phyloP scores from a whole-genome alignment of 345 rosid species.

The Crucihimalaya himalaica region DNA sequence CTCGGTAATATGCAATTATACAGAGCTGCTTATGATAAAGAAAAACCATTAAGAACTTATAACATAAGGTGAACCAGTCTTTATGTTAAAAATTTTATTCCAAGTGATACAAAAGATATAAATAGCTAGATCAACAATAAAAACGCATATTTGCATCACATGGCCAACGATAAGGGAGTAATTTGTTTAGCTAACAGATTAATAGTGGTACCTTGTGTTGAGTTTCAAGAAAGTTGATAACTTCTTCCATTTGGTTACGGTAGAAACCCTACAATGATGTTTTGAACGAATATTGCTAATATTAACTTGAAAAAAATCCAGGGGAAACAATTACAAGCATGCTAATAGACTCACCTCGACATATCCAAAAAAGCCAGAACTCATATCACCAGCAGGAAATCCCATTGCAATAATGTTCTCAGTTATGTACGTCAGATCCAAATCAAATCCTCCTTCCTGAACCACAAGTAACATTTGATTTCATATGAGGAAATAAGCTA shows the following conservation, averaged over 20 bases:
- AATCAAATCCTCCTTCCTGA: constrained; percentile 89
- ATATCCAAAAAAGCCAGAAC: constrained; percentile 87
- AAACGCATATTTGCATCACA: neutral
- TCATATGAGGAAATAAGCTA: constrained; percentile 4
- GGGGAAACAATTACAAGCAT: constrained; percentile 4
- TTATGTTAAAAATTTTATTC: neutral
- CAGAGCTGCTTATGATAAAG: neutral
- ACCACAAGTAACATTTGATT: constrained; percentile 24
- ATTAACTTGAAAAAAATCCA: neutral
- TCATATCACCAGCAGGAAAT: constrained; percentile 96
- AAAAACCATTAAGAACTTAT: neutral
- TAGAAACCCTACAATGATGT: constrained; percentile 73
- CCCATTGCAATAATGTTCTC: constrained; percentile 94
- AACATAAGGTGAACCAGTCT: constrained; percentile 5
- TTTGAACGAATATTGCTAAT: constrained; percentile 13
- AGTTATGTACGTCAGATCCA: constrained; percentile 82
- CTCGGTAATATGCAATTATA: neutral
- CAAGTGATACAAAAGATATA: neutral
- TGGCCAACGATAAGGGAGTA: neutral
- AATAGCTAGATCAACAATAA: neutral
- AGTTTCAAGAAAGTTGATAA: constrained; percentile 83
- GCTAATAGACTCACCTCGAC: constrained; percentile 58
- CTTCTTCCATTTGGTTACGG: constrained; percentile 95
- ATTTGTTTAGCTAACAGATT: neutral
- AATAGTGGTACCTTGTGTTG: constrained; percentile 67